Conservation (phyloP, 208 protist genomes). For the Spongospora subterranea region DNA sequence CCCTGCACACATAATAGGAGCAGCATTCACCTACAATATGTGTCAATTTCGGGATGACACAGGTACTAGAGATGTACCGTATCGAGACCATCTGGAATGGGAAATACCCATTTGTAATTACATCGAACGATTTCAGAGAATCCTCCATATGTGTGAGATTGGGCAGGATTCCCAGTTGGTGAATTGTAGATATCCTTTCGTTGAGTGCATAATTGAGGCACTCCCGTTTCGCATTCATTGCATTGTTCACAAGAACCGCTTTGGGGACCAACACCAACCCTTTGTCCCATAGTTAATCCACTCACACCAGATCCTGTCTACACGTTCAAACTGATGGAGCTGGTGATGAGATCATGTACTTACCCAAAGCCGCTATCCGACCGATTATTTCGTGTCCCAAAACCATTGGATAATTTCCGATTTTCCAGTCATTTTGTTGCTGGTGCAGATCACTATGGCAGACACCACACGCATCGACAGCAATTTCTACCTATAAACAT, state of each 20-base stretch:
- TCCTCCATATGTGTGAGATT: conserved; percentile 25
- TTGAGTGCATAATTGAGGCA: neutral
- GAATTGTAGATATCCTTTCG: neutral
- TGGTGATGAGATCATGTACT: too few relatives aligned
- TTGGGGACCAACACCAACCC: conserved; percentile 35
- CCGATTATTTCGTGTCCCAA: conserved; percentile 34
- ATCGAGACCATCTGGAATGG: conserved; percentile 17
- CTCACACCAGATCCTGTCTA: neutral
- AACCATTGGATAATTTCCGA: neutral
- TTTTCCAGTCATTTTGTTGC: neutral
- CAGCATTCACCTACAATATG: neutral
- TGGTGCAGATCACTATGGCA: conserved; percentile 54
- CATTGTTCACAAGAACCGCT: neutral
- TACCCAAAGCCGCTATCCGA: neutral
- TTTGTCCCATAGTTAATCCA: neutral
- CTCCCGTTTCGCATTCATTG: neutral
- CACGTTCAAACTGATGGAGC: neutral
- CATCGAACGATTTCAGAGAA: neutral
- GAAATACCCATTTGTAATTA: neutral
- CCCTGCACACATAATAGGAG: conserved; percentile 13
- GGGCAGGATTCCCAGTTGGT: neutral
- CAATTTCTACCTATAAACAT: too few relatives aligned
- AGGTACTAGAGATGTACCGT: neutral
- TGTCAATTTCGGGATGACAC: neutral
- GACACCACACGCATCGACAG: conserved; percentile 12